Evolutionary conservation across 768 basidiomycete genomes (phyloP).

Genomic region (Pleurotus tuoliensis): DNA sequence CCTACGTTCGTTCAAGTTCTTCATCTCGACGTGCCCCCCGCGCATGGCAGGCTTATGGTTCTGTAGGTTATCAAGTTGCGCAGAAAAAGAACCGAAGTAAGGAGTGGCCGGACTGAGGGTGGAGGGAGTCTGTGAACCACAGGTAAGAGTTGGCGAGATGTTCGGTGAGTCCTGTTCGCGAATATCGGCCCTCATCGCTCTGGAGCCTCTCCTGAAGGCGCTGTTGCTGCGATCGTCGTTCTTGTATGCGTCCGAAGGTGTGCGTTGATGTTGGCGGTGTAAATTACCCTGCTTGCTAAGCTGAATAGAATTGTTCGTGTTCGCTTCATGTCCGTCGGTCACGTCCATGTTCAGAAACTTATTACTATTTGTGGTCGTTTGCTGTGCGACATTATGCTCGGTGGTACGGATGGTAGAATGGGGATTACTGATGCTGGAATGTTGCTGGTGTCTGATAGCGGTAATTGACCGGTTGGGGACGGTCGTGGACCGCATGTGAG

Average conservation of each 20-base stretch:
- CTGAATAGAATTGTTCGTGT: constrained; percentile 13
- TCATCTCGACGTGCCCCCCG: neutral
- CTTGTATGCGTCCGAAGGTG: constrained; percentile 3
- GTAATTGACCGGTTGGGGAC: neutral
- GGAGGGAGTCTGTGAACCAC: constrained; percentile 60
- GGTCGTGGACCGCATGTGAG: constrained; percentile 2
- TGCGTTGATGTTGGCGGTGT: constrained; percentile 10
- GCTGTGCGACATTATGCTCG: neutral
- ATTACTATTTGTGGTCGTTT: constrained; percentile 7
- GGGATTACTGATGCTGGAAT: constrained; percentile 1
- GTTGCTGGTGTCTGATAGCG: constrained; percentile 1
- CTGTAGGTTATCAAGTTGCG: constrained; percentile 6
- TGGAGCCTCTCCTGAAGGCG: neutral
- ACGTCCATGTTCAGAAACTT: constrained; percentile 11
- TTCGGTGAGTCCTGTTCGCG: constrained; percentile 43
- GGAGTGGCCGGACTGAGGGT: constrained; percentile 71
- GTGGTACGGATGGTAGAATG: neutral
- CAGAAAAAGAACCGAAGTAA: constrained; percentile 59
- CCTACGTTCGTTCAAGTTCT: neutral
- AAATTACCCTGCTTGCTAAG: constrained; percentile 12
- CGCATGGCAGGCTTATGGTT: constrained; percentile 1
- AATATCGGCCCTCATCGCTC: constrained; percentile 18
- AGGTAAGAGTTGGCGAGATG: constrained; percentile 66
- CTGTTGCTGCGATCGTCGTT: constrained; percentile 5
- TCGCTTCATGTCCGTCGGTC: constrained; percentile 11